Conservation (phyloP, 2,329 filamentous ascomycete species). For the Colletotrichum tabaci region DNA sequence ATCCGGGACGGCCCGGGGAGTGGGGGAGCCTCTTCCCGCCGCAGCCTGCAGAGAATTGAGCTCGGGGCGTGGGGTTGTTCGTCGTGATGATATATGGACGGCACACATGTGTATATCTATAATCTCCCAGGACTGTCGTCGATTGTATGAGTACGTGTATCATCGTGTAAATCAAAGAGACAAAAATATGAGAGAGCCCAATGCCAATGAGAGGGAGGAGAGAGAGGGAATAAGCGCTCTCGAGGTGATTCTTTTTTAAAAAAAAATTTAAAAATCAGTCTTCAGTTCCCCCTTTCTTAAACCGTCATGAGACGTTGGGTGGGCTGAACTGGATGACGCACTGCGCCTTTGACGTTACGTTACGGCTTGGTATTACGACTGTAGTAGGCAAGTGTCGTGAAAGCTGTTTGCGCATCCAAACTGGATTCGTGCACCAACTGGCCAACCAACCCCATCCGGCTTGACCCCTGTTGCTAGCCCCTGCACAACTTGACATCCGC, state of each 20-base stretch:
- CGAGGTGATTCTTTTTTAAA: too few species aligned
- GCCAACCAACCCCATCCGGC: too few species aligned
- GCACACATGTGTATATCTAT: background rate
- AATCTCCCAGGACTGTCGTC: background rate
- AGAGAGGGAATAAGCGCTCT: too few species aligned
- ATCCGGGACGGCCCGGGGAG: constrained; percentile 19
- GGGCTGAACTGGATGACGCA: too few species aligned
- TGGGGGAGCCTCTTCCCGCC: constrained; percentile 35
- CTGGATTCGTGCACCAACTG: too few species aligned
- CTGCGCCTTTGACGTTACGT: too few species aligned
- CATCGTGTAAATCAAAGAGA: background rate
- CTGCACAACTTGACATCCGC: background rate
- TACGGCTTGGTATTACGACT: too few species aligned
- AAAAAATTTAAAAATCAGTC: too few species aligned
- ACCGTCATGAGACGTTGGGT: too few species aligned
- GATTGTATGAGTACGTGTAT: constrained; percentile 4
- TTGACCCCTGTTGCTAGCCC: background rate
- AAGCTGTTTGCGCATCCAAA: background rate
- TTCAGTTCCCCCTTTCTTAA: too few species aligned
- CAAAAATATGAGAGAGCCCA: background rate
- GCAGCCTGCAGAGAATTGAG: constrained; percentile 24
- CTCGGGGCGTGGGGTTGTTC: background rate
- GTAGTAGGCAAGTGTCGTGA: background rate
- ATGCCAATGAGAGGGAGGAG: too few species aligned
- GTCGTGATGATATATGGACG: too few species aligned